phyloP scores from a whole-genome alignment of 2,329 filamentous ascomycete genomes.

The Talaromyces pinophilus region DNA sequence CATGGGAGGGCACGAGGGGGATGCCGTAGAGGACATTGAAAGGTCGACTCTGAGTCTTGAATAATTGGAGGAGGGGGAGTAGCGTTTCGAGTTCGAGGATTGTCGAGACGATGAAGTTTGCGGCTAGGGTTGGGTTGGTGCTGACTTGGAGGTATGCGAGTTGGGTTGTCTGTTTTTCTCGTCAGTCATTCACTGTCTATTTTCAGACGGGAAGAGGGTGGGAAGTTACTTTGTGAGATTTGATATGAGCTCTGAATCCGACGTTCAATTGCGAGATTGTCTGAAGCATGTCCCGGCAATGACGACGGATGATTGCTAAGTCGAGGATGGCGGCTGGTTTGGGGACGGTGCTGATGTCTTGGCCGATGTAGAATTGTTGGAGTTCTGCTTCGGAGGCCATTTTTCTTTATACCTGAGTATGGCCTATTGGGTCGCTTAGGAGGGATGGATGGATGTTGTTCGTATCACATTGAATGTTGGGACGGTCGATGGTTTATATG shows the following conservation, averaged over 20 bases:
- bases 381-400: not conserved
- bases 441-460: not conserved
- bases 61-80: not conserved
- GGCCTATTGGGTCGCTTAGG: no score
- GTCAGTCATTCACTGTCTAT: not conserved
- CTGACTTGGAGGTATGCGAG: not conserved
- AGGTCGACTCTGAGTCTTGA: not conserved
- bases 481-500: not conserved
- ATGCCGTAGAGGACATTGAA: not conserved
- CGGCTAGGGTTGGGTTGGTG: not conserved
- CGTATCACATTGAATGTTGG: not conserved
- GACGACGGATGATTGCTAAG: constrained; percentile 63
- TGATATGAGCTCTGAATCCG: not conserved
- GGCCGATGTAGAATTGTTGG: constrained; percentile 27
- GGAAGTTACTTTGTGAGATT: not conserved
- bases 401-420: not conserved
- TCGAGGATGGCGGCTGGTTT: constrained; percentile 71
- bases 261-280: not conserved
- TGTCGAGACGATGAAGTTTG: not conserved
- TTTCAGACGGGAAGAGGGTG: not conserved
- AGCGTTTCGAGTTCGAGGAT: not conserved
- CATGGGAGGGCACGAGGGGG: not conserved
- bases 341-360: constrained; percentile 60
- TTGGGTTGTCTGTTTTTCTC: not conserved
- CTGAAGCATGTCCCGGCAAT: constrained; percentile 70